Percentiles rank a stretch among this genome's conserved stretches.
Evolutionary conservation across 192 early-diverging fungal genomes (phyloP).

Genomic region (Coemansia sp.): DNA sequence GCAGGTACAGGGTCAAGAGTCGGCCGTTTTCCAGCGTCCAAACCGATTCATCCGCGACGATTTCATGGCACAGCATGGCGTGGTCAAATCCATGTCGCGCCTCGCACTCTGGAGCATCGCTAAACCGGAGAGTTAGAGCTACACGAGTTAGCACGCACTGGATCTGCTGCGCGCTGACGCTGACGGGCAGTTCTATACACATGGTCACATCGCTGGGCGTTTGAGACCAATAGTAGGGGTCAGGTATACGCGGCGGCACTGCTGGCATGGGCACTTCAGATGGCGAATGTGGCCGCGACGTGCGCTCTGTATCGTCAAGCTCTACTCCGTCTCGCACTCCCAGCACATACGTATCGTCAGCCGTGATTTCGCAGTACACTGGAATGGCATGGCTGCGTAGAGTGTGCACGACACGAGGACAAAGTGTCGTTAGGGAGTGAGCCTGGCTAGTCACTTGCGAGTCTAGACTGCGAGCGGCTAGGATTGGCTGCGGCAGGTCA

Average conservation of each 20-base stretch:
- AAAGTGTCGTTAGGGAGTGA: not conserved
- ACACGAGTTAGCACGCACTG: slow-evolving; percentile 61
- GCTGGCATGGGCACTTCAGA: not conserved
- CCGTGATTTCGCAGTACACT: slow-evolving; percentile 36
- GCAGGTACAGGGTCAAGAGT: slow-evolving; percentile 63
- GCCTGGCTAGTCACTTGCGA: not conserved
- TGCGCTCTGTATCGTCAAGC: slow-evolving; percentile 46
- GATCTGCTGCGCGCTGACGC: slow-evolving; percentile 60
- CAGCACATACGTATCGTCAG: slow-evolving; percentile 22
- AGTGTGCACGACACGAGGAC: slow-evolving; percentile 14
- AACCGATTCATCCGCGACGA: slow-evolving; percentile 61
- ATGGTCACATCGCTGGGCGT: slow-evolving; percentile 67
- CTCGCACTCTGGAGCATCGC: slow-evolving; percentile 14
- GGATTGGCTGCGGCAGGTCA: not conserved
- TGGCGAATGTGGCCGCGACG: not conserved
- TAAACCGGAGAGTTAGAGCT: slow-evolving; percentile 51
- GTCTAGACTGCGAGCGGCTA: not conserved
- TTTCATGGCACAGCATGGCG: slow-evolving; percentile 36
- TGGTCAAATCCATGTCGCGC: slow-evolving; percentile 7
- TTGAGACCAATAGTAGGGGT: slow-evolving; percentile 73
- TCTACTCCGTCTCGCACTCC: slow-evolving; percentile 38
- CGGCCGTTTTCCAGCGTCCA: slow-evolving; percentile 72
- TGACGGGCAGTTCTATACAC: slow-evolving; percentile 60
- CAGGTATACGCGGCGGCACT: not conserved
- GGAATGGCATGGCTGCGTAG: slow-evolving; percentile 50